These are phyloP conservation scores for Maudiozyma saulgeensis DNA, from an alignment of 805 yeast species.

Conservation along the genomic window DNA sequence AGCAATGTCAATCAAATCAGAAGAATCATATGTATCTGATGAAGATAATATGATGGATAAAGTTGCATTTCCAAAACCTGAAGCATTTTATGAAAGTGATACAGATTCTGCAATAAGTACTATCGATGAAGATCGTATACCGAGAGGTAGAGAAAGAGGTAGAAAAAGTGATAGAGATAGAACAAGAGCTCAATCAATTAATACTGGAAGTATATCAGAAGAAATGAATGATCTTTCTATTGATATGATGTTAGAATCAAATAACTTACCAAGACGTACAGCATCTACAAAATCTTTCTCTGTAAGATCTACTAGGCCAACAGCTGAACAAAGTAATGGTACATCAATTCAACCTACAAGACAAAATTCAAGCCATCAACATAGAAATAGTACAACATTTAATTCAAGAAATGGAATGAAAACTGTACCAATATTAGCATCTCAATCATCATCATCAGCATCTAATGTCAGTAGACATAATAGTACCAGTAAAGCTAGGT, in stretches of 20 bases:
- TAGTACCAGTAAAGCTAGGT: neutral
- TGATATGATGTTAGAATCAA: constrained; percentile 7
- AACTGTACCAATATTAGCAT: neutral
- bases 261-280: neutral
- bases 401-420: neutral
- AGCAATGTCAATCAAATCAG: constrained; percentile 12
- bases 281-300: neutral
- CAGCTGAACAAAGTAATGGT: neutral
- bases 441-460: neutral
- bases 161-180: constrained; percentile 1
- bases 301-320: neutral
- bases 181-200: constrained; percentile 3
- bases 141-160: neutral
- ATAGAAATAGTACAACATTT: neutral
- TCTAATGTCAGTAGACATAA: neutral
- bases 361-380: neutral
- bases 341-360: neutral
- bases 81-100: neutral
- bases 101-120: neutral
- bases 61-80: neutral
- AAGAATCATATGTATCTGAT: constrained; percentile 16
- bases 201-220: neutral
- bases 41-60: constrained; percentile 10
- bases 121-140: neutral
- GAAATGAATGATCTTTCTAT: constrained; percentile 5